phyloP scores from a whole-genome alignment of 805 yeast genomes.

The Lachancea nothofagi region DNA sequence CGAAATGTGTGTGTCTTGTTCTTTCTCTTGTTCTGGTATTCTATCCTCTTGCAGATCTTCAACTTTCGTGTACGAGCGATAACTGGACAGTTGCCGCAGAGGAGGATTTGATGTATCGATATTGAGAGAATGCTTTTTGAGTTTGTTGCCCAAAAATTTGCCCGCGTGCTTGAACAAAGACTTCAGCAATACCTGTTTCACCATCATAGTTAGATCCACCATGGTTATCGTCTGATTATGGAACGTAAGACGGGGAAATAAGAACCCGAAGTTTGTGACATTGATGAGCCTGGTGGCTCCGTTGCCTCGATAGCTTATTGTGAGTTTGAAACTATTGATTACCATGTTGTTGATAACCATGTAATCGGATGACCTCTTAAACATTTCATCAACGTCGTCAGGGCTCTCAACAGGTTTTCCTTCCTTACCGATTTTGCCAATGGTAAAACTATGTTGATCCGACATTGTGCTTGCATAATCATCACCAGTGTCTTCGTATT shows the following conservation, averaged over 20 bases:
- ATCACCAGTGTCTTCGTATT: constrained; percentile 11
- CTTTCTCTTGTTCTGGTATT: background rate
- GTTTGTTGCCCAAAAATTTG: constrained; percentile 69
- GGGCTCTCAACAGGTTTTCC: constrained; percentile 5
- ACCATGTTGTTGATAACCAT: constrained; percentile 59
- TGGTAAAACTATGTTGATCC: constrained; percentile 7
- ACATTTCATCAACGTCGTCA: constrained; percentile 45
- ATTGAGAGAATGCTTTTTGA: constrained; percentile 31
- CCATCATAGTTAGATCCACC: constrained; percentile 55
- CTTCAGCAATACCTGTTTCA: constrained; percentile 60
- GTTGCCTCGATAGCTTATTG: constrained; percentile 72
- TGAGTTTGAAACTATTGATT: constrained; percentile 46
- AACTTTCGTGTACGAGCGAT: constrained; percentile 14
- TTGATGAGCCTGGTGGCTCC: constrained; percentile 66
- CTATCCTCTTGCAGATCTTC: constrained; percentile 10
- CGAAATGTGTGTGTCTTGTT: background rate
- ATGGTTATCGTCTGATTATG: constrained; percentile 65
- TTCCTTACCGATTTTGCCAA: constrained; percentile 3
- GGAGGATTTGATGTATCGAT: constrained; percentile 2
- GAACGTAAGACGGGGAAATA: constrained; percentile 56
- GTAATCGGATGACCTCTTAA: constrained; percentile 65
- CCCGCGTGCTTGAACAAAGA: constrained; percentile 64
- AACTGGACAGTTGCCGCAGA: constrained; percentile 13
- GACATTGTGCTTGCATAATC: constrained; percentile 11
- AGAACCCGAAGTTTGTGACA: constrained; percentile 65